Evolutionary conservation across 2,329 filamentous ascomycete genomes (phyloP), one percentile per base, ranked within the genome.

Genomic region (Colletotrichum kahawae): DNA sequence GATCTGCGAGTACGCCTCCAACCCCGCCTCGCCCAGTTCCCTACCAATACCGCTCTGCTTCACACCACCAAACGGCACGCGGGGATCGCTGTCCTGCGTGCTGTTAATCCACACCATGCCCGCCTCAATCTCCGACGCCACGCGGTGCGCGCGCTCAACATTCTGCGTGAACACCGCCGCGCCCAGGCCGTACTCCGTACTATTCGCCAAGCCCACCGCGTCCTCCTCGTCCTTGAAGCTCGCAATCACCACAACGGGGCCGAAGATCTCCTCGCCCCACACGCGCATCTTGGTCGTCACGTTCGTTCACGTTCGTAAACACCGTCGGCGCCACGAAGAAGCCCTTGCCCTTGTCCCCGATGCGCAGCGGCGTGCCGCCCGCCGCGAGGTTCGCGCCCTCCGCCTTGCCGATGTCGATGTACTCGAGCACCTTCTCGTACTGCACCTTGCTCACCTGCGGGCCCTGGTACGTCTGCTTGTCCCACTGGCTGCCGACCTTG

Each of bases 381-480:
- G 88, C 83, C 18, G 89, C 86, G 2, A 95, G 86, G 7, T 87
- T 93, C 1, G 93, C 93, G 34, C 94, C 94, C 81, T 94, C 92
- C 7, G 88, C 88, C 80, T 94, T 94, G 21, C 93, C 94, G 12
- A 88, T 81, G 72, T 95, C 90, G 60, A 96, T 91, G 81, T 93
- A 96, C 2, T 88, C 88, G 29, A 95, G 86, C 5, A 96, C 90
- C 48, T 91, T 88, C 67, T 95, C 93, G 79, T 93, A 94, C 81
- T 95, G 94, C 9, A 87, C 83, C 82, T 93, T 92, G 10, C 92
- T 93, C 63, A 95, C 90, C 80, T 95, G 93, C 0, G 94, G 94
- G 1, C 94, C 94, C 80, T 95, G 93, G 85, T 92, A 94, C 1
- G 93, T 95, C 48, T 86, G 87, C 78, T 93, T 90, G 7, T 89